These are phyloP conservation scores for Vaccinium macrocarpon DNA, from an alignment of 148 eudicot genomes.

Conservation along the genomic window DNA sequence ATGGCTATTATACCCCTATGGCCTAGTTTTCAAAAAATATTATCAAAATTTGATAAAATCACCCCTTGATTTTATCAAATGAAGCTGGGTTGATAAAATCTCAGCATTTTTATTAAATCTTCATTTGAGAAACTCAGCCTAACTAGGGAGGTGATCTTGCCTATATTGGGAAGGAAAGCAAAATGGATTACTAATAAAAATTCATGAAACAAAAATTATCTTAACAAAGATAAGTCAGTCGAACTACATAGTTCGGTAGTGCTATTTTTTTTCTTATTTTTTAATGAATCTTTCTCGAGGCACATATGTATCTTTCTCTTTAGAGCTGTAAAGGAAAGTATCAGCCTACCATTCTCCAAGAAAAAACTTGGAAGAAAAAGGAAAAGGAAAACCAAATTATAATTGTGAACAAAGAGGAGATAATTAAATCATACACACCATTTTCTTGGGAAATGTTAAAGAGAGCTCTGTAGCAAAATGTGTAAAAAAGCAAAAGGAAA, in stretches of 20 bases:
- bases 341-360: constrained; percentile 28
- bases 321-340: constrained; percentile 20
- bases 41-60: no score
- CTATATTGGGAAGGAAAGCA: no score
- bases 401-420: constrained; percentile 1
- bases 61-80: no score
- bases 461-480: constrained; percentile 61
- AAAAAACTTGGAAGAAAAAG: constrained; percentile 7
- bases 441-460: constrained; percentile 65
- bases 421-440: constrained; percentile 38
- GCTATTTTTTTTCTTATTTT: background rate
- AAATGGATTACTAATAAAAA: no score
- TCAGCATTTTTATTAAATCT: no score
- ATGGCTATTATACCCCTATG: no score
- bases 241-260: background rate
- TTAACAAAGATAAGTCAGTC: no score
- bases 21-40: no score
- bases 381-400: constrained; percentile 1
- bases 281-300: background rate
- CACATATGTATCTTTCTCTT: constrained; percentile 9
- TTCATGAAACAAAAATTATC: no score
- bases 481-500: constrained; percentile 21
- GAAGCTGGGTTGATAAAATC: no score
- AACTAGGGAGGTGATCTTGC: no score
- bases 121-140: no score